Conservation (phyloP, 768 basidiomycete species). For the Lentinula lateritia region DNA sequence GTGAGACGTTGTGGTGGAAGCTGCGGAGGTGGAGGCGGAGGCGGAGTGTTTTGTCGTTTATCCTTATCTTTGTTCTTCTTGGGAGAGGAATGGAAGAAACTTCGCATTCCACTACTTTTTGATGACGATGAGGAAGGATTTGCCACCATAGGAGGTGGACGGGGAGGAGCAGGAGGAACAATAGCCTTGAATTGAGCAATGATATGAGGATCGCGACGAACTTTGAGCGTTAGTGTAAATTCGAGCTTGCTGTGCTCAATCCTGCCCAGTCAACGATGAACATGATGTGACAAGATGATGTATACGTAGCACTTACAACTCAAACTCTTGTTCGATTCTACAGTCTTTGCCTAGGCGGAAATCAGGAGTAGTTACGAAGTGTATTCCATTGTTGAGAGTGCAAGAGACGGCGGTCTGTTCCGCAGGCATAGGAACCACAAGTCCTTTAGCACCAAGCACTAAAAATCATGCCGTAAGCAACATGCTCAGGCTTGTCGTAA, state of each 20-base stretch:
- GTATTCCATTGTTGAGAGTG: constrained; percentile 94
- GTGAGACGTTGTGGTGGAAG: constrained; percentile 39
- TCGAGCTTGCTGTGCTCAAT: constrained; percentile 94
- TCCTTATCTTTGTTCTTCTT: constrained; percentile 57
- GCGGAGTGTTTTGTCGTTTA: constrained; percentile 25
- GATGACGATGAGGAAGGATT: constrained; percentile 42
- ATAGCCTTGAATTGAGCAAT: constrained; percentile 69
- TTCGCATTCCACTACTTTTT: constrained; percentile 60
- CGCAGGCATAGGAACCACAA: constrained; percentile 76
- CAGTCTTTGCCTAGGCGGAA: constrained; percentile 52
- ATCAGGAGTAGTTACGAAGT: constrained; percentile 89
- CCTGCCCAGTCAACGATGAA: constrained; percentile 28
- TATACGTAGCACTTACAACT: constrained; percentile 53
- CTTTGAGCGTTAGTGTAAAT: constrained; percentile 85
- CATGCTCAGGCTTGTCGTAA: neutral
- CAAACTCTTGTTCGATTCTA: constrained; percentile 83
- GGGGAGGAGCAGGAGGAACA: constrained; percentile 38
- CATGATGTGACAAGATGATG: neutral
- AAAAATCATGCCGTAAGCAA: constrained; percentile 9
- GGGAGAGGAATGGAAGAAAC: constrained; percentile 72
- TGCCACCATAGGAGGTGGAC: constrained; percentile 35
- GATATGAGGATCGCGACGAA: constrained; percentile 84
- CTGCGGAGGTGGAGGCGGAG: constrained; percentile 31
- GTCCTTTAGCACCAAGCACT: constrained; percentile 75
- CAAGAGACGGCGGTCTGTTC: constrained; percentile 73